Percentiles rank a stretch among this genome's conserved stretches.
Conservation (phyloP, 179 eudicot species). For the Silene coronaria region DNA sequence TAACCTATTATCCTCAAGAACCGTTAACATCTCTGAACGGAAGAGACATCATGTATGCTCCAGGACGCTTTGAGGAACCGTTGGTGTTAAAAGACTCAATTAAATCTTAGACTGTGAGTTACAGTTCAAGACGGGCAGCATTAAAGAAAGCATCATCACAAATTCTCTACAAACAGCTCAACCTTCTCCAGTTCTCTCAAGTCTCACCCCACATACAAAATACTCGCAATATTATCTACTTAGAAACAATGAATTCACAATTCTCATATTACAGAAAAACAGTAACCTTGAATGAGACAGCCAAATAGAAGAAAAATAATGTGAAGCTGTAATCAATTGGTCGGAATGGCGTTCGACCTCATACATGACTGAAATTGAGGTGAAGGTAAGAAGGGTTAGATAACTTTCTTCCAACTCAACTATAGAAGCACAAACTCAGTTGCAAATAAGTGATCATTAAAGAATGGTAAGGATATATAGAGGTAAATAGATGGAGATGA, state of each 20-base stretch:
- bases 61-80: neutral
- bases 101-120: neutral
- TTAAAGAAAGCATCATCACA: neutral
- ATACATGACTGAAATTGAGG: neutral
- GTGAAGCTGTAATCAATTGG: neutral
- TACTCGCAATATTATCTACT: neutral
- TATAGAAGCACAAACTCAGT: neutral
- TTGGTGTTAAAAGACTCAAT: neutral
- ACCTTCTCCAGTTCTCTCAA: neutral
- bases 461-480: neutral
- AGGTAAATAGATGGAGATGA: slow-evolving; percentile 6
- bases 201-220: neutral
- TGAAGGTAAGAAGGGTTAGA: neutral
- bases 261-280: too few species aligned
- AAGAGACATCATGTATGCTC: neutral
- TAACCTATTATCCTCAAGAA: neutral
- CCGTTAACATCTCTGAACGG: neutral
- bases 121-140: neutral
- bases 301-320: neutral
- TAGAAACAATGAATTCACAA: too few species aligned
- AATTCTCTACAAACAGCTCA: neutral
- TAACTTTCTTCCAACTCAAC: neutral
- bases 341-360: neutral
- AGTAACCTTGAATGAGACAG: neutral
- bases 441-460: neutral